These are phyloP conservation scores for Neocallimastix lanati DNA, from an alignment of 192 early-diverging fungal species.

Conservation along the genomic window DNA sequence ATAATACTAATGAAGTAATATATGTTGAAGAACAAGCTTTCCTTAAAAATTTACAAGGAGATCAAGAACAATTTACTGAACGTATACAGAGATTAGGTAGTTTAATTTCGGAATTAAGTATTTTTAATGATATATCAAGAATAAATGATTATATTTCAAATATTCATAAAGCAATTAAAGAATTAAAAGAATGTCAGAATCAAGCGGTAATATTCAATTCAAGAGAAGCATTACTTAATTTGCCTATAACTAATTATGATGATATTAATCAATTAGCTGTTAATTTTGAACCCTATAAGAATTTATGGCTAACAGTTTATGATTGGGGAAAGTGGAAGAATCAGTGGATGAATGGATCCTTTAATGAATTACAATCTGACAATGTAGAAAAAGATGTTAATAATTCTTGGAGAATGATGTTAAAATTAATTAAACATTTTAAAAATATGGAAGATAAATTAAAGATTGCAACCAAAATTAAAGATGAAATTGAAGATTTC, in stretches of 20 bases:
- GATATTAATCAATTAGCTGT: constrained; percentile 24
- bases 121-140: constrained; percentile 17
- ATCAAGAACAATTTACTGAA: constrained; percentile 46
- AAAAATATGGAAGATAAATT: too few species aligned
- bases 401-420: constrained; percentile 30
- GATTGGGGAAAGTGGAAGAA: constrained; percentile 40
- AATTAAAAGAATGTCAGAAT: constrained; percentile 32
- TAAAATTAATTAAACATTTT: constrained; percentile 32
- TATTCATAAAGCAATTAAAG: constrained; percentile 24
- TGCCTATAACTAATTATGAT: constrained; percentile 34
- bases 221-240: constrained; percentile 30
- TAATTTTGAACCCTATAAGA: constrained; percentile 41
- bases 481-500: constrained; percentile 45
- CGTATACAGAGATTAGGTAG: constrained; percentile 20
- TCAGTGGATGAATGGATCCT: constrained; percentile 31
- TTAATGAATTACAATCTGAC: constrained; percentile 31
- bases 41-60: constrained; percentile 20
- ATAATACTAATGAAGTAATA: constrained; percentile 18
- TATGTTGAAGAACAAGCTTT: constrained; percentile 28
- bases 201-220: constrained; percentile 25
- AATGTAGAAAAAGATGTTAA: constrained; percentile 33
- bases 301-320: constrained; percentile 26
- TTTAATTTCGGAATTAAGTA: constrained; percentile 29
- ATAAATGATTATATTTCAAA: constrained; percentile 27
- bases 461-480: constrained; percentile 10